Percentiles rank a stretch among this genome's conserved stretches.
phyloP scores from a whole-genome alignment of 768 basidiomycete genomes.

The Boletus coccyginus region DNA sequence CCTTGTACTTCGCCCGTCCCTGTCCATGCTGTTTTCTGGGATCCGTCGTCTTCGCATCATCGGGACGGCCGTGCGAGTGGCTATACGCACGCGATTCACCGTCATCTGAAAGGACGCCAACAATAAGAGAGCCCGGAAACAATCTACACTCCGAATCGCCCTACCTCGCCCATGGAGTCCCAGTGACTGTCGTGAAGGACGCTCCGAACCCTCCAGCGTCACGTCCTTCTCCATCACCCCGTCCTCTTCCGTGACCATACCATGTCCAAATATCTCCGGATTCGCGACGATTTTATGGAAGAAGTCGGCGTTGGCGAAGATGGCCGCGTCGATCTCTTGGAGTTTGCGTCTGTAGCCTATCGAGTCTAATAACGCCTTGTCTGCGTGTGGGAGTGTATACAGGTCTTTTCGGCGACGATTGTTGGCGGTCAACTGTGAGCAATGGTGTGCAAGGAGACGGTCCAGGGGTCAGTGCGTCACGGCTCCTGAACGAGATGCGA shows the following conservation, averaged over 20 bases:
- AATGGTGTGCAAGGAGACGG: no score
- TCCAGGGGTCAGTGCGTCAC: not conserved
- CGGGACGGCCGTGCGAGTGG: constrained; percentile 31
- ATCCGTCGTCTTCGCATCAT: constrained; percentile 8
- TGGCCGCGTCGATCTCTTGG: constrained; percentile 75
- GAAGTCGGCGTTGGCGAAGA: constrained; percentile 77
- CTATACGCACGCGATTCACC: constrained; percentile 35
- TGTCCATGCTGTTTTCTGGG: constrained; percentile 6
- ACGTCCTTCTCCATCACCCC: constrained; percentile 13
- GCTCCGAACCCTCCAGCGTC: constrained; percentile 17
- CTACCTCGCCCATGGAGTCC: constrained; percentile 10
- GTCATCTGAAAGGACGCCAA: constrained; percentile 13
- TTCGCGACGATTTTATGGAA: constrained; percentile 69
- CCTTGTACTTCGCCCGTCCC: constrained; percentile 36
- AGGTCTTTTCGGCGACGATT: constrained; percentile 75
- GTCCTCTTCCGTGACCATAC: constrained; percentile 19
- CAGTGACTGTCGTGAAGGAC: not conserved
- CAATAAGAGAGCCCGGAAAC: constrained; percentile 10
- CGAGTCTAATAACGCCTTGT: constrained; percentile 63
- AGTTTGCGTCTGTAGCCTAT: constrained; percentile 81
- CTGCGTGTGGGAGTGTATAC: constrained; percentile 62
- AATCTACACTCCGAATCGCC: constrained; percentile 22
- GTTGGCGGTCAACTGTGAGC: constrained; percentile 51
- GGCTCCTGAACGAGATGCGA: not conserved
- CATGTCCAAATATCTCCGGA: constrained; percentile 78